phyloP scores from a whole-genome alignment of 805 yeast species.

The Zygotorulaspora sp. region DNA sequence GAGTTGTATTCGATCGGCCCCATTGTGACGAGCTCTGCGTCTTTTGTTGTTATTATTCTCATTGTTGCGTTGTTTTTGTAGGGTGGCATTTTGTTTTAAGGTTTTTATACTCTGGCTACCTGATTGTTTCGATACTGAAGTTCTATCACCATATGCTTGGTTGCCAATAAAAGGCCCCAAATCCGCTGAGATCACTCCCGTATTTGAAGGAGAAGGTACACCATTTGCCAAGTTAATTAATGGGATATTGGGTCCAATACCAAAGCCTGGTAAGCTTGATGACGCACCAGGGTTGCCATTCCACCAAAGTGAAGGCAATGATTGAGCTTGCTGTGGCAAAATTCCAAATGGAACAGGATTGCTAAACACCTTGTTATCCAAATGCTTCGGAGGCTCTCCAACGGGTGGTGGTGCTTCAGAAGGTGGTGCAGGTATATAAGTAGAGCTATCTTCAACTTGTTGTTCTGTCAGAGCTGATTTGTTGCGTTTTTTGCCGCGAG shows the following conservation, averaged over 20 bases:
- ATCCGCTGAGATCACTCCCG: slow-evolving; percentile 4
- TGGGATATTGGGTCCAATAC: neutral
- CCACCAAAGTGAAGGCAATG: slow-evolving; percentile 1
- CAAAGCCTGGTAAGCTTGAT: neutral
- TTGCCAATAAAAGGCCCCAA: neutral
- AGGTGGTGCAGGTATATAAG: slow-evolving; percentile 13
- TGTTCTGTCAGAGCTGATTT: neutral
- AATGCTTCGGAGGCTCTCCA: slow-evolving; percentile 11
- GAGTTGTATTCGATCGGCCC: slow-evolving; percentile 10
- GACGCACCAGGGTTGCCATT: neutral
- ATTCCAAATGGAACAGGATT: neutral
- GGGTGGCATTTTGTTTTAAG: neutral
- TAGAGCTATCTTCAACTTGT: slow-evolving; percentile 1
- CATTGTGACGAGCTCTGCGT: slow-evolving; percentile 5
- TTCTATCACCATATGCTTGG: neutral
- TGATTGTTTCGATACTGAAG: neutral
- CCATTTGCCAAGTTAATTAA: neutral
- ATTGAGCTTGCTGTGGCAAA: slow-evolving; percentile 2
- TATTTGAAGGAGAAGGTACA: slow-evolving; percentile 6
- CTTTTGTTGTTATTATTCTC: slow-evolving; percentile 14
- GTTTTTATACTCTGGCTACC: neutral
- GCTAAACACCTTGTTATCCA: neutral
- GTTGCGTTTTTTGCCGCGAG: slow-evolving; percentile 6
- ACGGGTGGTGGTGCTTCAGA: slow-evolving; percentile 15
- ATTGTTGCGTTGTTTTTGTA: slow-evolving; percentile 9